phyloP scores from a whole-genome alignment of 768 basidiomycete genomes.

The Amylocystis lapponica region DNA sequence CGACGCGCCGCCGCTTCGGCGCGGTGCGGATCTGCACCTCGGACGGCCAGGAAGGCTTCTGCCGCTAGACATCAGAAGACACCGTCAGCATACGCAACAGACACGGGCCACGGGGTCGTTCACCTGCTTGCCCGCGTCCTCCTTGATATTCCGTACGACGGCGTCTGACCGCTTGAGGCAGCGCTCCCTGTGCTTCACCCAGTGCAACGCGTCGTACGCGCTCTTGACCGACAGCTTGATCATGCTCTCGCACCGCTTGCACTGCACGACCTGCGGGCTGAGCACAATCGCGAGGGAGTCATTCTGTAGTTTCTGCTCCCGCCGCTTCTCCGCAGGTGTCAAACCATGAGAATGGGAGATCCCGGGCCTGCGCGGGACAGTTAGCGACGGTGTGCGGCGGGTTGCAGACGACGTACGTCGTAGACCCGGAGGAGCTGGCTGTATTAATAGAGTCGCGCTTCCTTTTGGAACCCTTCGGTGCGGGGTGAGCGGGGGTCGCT shows the following conservation, averaged over 20 bases:
- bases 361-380: not conserved
- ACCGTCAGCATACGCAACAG: too few species aligned
- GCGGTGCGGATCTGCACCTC: not conserved
- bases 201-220: slow-evolving; percentile 60
- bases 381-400: not conserved
- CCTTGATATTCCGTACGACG: slow-evolving; percentile 8
- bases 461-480: too few species aligned
- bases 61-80: too few species aligned
- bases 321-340: slow-evolving; percentile 1
- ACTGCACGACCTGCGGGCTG: slow-evolving; percentile 20
- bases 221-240: slow-evolving; percentile 69
- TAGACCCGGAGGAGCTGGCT: too few species aligned
- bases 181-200: slow-evolving; percentile 56
- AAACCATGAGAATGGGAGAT: not conserved
- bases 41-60: too few species aligned
- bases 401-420: not conserved
- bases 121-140: too few species aligned
- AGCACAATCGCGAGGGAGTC: slow-evolving; percentile 1
- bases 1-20: too few species aligned
- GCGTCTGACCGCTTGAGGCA: slow-evolving; percentile 45
- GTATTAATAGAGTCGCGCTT: too few species aligned
- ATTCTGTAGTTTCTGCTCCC: not conserved
- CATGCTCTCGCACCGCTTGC: slow-evolving; percentile 45
- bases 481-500: too few species aligned
- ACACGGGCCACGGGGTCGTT: too few species aligned